Base-by-base conservation (phyloP, 805 yeast genomes). In the Candida vaughaniae region DNA sequence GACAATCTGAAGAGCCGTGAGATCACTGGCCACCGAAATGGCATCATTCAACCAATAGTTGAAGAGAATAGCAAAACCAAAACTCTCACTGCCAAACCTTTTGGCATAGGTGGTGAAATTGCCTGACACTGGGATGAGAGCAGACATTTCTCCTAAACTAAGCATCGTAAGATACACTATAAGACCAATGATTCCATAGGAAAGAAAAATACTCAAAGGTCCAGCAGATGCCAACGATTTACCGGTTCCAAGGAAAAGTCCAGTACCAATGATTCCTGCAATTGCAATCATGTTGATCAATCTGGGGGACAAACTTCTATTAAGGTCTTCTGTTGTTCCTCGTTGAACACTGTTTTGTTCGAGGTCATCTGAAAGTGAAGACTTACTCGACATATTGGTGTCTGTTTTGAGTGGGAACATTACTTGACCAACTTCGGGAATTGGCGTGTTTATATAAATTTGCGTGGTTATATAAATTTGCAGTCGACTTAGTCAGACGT, bases 141-240 rank as follows among this genome's bases (percentile, higher is more conserved):
- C 71, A 3, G 77, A 58, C 80, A 77, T 76, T 48, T 77, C 82
- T 8, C 82, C 82, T 29, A 78, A 59, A 25, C 71, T 56, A 30
- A 73, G 57, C 73, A 77, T 71, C 8, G 79, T 78, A 43, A 71
- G 53, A 45, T 71, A 77, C 3, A 77, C 78, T 36, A 77, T 61
- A 8, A 62, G 47, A 12, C 68, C 70, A 18, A 64, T 64, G 14
- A 66, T 52, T 16, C 55, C 35, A 48, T 65, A 64, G 36, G 64
- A 52, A 20, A 66, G 42, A 23, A 66, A 52, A 39, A 65, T 46
- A 10, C 61, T 49, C 12, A 55, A 44, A n/a, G 64, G 67, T 23
- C 69, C 69, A 18, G 65, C 66, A 20, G 34, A 45, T 16, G 58
- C 52, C 29, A 62, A 51, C 12, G 60, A 46, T 25, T 48, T 54